These are phyloP conservation scores for Venturia pyrina DNA, from an alignment of 2,329 filamentous ascomycete species.

Conservation along the genomic window DNA sequence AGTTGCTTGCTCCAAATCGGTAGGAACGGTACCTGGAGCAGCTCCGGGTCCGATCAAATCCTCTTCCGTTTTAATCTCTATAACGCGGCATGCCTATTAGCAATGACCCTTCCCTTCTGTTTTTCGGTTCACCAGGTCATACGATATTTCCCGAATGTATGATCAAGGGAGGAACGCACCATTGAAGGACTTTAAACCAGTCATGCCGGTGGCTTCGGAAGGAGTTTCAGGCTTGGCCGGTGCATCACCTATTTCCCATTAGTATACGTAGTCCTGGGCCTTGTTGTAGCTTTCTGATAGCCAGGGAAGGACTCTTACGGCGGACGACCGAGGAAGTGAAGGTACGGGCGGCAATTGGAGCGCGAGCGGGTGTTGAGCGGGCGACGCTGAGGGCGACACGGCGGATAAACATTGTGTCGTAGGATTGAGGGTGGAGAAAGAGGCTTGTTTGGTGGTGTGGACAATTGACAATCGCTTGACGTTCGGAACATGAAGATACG, in stretches of 20 bases:
- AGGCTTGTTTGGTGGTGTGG: background rate
- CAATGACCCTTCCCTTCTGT: background rate
- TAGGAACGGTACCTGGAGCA: conserved; percentile 71
- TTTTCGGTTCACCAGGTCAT: background rate
- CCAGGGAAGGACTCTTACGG: conserved; percentile 27
- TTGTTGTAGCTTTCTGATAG: conserved; percentile 1
- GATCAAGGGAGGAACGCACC: background rate
- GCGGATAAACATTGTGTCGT: conserved; percentile 37
- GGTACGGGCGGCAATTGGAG: conserved; percentile 32
- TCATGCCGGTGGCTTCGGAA: background rate
- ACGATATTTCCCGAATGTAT: background rate
- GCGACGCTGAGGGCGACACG: conserved; percentile 39
- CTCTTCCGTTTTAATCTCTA: conserved; percentile 73
- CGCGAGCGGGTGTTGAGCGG: conserved; percentile 32
- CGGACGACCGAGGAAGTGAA: conserved; percentile 36
- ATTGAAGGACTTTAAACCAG: conserved; percentile 8
- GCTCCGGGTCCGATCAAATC: conserved; percentile 84
- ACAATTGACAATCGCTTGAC: background rate
- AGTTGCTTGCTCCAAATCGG: conserved; percentile 90
- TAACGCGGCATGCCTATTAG: background rate
- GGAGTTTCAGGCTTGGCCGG: background rate
- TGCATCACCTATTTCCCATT: background rate
- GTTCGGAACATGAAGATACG: background rate
- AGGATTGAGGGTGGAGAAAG: conserved; percentile 29
- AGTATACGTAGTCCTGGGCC: conserved; percentile 5